Percentiles rank a stretch among this genome's conserved stretches.
phyloP scores from a whole-genome alignment of 108 stramenopile species.

The Cyclotella choctawhatcheeana region DNA sequence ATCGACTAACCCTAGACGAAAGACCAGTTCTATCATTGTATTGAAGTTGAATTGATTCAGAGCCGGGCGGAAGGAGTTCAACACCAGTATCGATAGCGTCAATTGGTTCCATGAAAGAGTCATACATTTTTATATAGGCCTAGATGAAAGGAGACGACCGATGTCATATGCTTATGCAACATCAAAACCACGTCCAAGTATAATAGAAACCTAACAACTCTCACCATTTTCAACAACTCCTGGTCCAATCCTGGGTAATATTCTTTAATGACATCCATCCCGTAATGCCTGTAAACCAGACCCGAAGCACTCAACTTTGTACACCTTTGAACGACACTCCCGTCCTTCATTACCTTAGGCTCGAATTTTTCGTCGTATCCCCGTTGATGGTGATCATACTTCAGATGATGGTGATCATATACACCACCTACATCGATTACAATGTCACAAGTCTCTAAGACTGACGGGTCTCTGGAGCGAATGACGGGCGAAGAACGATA shows the following conservation, averaged over 20 bases:
- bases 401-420: constrained; percentile 83
- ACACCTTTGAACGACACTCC: constrained; percentile 56
- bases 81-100: constrained; percentile 99
- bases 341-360: constrained; percentile 33
- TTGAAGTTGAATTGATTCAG: constrained; percentile 33
- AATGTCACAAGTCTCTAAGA: constrained; percentile 84
- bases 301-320: constrained; percentile 93
- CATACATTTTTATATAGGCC: constrained; percentile 81
- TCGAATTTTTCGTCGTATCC: constrained; percentile 88
- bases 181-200: not conserved
- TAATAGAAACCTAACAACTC: not conserved
- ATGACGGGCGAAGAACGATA: constrained; percentile 85
- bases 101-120: constrained; percentile 93
- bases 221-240: constrained; percentile 57
- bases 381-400: constrained; percentile 99
- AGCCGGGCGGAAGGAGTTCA: constrained; percentile 62
- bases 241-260: constrained; percentile 70
- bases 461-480: constrained; percentile 84
- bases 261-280: constrained; percentile 83
- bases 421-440: constrained; percentile 97
- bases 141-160: not conserved
- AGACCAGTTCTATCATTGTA: constrained; percentile 92
- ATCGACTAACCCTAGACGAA: constrained; percentile 78
- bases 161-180: not conserved
- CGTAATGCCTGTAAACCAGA: constrained; percentile 97